Evolutionary conservation across 306 rosid species (phyloP).

Genomic region (barrel medic (Medicago truncatula)): MtrunA17r5.0-ANR NC_053045.1:58519501-58520000

Average conservation of each 20-base stretch:
- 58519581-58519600: too few relatives aligned
- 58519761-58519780: conserved; percentile 65
- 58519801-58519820: conserved; percentile 90
- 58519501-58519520: too few relatives aligned
- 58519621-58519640: too few relatives aligned
- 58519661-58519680: neutral
- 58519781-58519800: conserved; percentile 87
- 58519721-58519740: conserved; percentile 11
- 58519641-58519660: too few relatives aligned
- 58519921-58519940: conserved; percentile 87
- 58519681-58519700: neutral
- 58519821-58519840: conserved; percentile 93
- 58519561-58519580: too few relatives aligned
- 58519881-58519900: conserved; percentile 80
- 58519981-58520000: neutral
- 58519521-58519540: too few relatives aligned
- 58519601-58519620: too few relatives aligned
- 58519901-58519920: conserved; percentile 77
- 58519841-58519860: conserved; percentile 99
- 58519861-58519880: conserved; percentile 91
- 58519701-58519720: neutral
- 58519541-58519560: too few relatives aligned
- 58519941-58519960: conserved; percentile 97
- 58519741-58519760: neutral
- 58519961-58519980: neutral